Percentiles rank a stretch among this genome's conserved stretches.
Evolutionary conservation across 176 grass and related monocot genomes (phyloP).

Genomic region (Rhipidocladum racemiflorum): DNA sequence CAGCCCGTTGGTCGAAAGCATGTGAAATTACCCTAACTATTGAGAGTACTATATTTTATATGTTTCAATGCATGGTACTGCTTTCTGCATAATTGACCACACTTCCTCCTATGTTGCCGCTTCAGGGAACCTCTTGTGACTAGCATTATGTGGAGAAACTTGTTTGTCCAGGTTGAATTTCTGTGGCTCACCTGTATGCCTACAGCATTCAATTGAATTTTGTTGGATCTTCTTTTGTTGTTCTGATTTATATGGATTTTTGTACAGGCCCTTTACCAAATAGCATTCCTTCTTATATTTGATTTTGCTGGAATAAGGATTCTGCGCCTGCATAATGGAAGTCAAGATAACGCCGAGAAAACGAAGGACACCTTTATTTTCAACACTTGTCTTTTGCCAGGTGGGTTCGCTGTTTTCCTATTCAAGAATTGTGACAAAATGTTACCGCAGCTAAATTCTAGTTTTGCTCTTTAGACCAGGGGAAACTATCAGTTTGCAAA

Average conservation of each 20-base stretch:
- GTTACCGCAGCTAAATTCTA: neutral
- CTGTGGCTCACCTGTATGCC: constrained; percentile 1
- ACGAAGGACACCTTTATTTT: constrained; percentile 86
- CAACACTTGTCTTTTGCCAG: constrained; percentile 94
- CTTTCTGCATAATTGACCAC: constrained; percentile 12
- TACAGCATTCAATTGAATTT: constrained; percentile 4
- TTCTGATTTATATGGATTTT: constrained; percentile 19
- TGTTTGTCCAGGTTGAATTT: constrained; percentile 73
- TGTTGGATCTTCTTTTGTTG: neutral
- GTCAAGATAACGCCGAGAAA: constrained; percentile 54
- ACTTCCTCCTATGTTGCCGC: constrained; percentile 22
- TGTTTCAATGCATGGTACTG: constrained; percentile 2
- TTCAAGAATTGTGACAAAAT: neutral
- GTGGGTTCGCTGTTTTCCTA: constrained; percentile 28
- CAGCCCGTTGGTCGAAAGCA: constrained; percentile 93
- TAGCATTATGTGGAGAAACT: constrained; percentile 98
- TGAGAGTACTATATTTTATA: neutral
- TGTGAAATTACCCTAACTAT: constrained; percentile 29
- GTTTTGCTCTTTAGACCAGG: neutral
- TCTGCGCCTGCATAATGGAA: constrained; percentile 60
- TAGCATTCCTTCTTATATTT: constrained; percentile 74
- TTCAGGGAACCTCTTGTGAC: constrained; percentile 87
- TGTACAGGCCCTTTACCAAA: constrained; percentile 84
- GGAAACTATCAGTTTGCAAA: too few species aligned
- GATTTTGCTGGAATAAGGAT: constrained; percentile 66